A percentile compares a stretch with the other conserved stretches of the same genome.
phyloP scores from a whole-genome alignment of 345 rosid species.

The Bruguiera sexangula region DNA sequence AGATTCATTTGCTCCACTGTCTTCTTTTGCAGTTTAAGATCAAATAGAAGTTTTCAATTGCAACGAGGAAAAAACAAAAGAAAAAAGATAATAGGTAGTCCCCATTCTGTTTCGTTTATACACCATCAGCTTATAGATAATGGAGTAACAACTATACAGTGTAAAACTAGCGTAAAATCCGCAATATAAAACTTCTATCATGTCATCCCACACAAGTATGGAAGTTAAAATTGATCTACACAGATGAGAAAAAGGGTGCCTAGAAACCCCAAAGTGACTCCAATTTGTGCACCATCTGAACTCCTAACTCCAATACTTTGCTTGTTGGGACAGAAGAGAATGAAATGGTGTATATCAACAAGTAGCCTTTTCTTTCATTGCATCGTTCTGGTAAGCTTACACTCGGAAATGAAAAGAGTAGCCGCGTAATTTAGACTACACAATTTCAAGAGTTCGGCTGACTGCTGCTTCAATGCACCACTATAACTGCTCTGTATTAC shows the following conservation, averaged over 20 bases:
- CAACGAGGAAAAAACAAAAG: neutral
- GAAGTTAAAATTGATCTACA: constrained; percentile 15
- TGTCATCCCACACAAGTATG: constrained; percentile 6
- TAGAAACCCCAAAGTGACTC: constrained; percentile 7
- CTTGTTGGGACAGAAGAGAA: constrained; percentile 2
- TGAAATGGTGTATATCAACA: constrained; percentile 14
- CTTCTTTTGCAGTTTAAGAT: no score
- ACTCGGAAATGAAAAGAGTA: constrained; percentile 29
- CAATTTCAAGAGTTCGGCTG: constrained; percentile 34
- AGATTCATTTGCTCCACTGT: no score
- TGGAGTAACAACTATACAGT: constrained; percentile 4
- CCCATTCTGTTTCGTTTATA: neutral
- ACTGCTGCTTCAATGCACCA: constrained; percentile 24
- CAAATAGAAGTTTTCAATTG: neutral
- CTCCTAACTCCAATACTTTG: constrained; percentile 10
- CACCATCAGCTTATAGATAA: constrained; percentile 12
- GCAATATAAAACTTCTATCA: constrained; percentile 16
- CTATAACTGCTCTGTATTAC: constrained; percentile 33
- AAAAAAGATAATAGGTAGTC: neutral
- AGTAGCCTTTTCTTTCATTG: constrained; percentile 20
- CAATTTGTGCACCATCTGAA: constrained; percentile 2
- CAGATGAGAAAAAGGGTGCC: constrained; percentile 22
- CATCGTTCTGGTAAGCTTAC: constrained; percentile 31
- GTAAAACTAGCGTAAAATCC: constrained; percentile 21
- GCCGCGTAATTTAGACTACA: constrained; percentile 31